These are phyloP conservation scores for Sphaceloma murrayae DNA, from an alignment of 2,329 filamentous ascomycete genomes.

Conservation along the genomic window DNA sequence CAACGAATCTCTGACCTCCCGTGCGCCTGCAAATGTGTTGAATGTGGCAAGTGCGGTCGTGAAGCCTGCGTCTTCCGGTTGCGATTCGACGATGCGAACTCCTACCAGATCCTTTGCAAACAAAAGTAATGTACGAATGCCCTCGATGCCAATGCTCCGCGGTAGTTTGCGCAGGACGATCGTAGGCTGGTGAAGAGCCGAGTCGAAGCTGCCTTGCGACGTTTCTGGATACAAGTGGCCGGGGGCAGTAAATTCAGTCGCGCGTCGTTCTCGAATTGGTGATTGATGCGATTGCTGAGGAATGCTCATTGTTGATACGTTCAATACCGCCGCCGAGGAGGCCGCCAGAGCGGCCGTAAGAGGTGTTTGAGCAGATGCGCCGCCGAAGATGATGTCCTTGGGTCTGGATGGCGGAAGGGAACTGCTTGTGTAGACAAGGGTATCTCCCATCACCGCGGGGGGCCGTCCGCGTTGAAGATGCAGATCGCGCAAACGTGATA, in stretches of 20 bases:
- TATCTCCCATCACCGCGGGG: conserved; percentile 16
- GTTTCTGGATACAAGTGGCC: conserved; percentile 1
- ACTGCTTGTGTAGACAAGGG: conserved; percentile 14
- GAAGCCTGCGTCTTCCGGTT: conserved; percentile 49
- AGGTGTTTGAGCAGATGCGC: conserved; percentile 3
- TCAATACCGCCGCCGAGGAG: not conserved
- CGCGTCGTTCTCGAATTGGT: conserved; percentile 11
- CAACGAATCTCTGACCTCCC: conserved; percentile 50
- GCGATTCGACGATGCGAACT: conserved; percentile 48
- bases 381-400: conserved; percentile 5
- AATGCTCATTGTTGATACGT: not conserved
- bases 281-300: conserved; percentile 10
- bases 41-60: conserved; percentile 51
- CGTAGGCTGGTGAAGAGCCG: conserved; percentile 19
- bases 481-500: no score
- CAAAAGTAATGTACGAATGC: conserved; percentile 53
- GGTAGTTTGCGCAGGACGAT: conserved; percentile 53
- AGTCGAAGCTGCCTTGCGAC: conserved; percentile 1
- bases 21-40: conserved; percentile 46
- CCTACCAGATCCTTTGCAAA: conserved; percentile 54
- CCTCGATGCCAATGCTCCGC: conserved; percentile 48
- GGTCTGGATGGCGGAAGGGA: conserved; percentile 6
- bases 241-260: conserved; percentile 8
- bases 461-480: not conserved
- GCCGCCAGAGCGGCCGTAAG: conserved; percentile 10